Evolutionary conservation across 2,329 filamentous ascomycete species (phyloP).

Genomic region (Botrytis squamosa): DNA sequence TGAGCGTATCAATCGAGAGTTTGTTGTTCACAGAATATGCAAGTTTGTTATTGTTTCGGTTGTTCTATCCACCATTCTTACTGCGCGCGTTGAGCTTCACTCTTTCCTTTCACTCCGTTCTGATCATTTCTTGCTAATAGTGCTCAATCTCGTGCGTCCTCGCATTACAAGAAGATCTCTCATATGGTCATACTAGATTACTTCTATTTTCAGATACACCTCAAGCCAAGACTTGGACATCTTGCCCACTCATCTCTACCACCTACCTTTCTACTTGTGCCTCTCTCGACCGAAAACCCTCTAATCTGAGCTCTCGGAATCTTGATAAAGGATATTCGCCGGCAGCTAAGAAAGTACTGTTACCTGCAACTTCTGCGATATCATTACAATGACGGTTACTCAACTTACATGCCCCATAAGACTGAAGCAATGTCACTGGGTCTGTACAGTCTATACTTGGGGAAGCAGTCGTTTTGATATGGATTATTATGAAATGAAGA

Average conservation of each 20-base stretch:
- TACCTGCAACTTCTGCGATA: background rate
- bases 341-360: background rate
- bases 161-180: background rate
- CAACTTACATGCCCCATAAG: background rate
- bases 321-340: background rate
- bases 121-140: background rate
- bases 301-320: background rate
- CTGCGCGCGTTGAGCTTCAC: background rate
- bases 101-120: too few relatives aligned
- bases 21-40: background rate
- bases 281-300: background rate
- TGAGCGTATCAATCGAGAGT: background rate
- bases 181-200: background rate
- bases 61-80: background rate
- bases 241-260: background rate
- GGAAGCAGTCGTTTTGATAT: background rate
- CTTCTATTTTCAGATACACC: background rate
- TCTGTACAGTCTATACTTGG: background rate
- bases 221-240: background rate
- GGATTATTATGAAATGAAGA: too few relatives aligned
- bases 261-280: too few relatives aligned
- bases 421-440: background rate
- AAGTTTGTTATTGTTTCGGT: background rate
- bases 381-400: background rate
- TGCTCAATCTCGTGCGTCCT: background rate